Percentiles rank a stretch among this genome's conserved stretches.
These are phyloP conservation scores for Beauveria asiatica DNA, from an alignment of 2,329 filamentous ascomycete genomes.

Conservation along the genomic window DNA sequence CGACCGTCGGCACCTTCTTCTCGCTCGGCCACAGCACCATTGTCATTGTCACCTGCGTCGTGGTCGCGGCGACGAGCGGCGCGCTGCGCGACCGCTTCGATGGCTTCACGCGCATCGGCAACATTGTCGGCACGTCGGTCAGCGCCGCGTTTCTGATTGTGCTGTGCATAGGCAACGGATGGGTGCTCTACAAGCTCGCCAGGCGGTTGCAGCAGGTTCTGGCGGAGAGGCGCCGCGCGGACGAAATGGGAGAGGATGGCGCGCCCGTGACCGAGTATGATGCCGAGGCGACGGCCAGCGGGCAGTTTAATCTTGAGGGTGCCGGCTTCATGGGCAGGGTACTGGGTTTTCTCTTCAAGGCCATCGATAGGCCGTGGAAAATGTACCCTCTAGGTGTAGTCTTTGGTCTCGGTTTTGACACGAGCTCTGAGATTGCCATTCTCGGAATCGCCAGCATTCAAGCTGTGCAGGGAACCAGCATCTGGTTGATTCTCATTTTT, in stretches of 20 bases:
- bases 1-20: constrained; percentile 92
- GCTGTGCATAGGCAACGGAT: constrained; percentile 74
- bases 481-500: constrained; percentile 93
- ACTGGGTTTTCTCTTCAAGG: constrained; percentile 66
- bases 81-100: constrained; percentile 76
- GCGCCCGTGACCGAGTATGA: constrained; percentile 19
- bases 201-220: constrained; percentile 57
- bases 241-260: constrained; percentile 20
- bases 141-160: constrained; percentile 76
- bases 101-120: constrained; percentile 69
- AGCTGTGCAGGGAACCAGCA: constrained; percentile 73
- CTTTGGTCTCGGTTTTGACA: constrained; percentile 91
- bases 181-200: constrained; percentile 75
- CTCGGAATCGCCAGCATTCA: constrained; percentile 85
- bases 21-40: constrained; percentile 90
- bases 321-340: constrained; percentile 65
- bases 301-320: constrained; percentile 61
- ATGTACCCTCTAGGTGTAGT: constrained; percentile 88
- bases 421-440: constrained; percentile 86
- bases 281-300: constrained; percentile 26
- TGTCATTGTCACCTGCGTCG: constrained; percentile 80
- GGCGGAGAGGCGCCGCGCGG: constrained; percentile 17
- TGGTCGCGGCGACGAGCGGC: constrained; percentile 83
- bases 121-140: constrained; percentile 82
- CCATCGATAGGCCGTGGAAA: constrained; percentile 77